Evolutionary conservation across 352 stramenopile genomes (phyloP).

Genomic region (Phytophthora parvispora): DNA sequence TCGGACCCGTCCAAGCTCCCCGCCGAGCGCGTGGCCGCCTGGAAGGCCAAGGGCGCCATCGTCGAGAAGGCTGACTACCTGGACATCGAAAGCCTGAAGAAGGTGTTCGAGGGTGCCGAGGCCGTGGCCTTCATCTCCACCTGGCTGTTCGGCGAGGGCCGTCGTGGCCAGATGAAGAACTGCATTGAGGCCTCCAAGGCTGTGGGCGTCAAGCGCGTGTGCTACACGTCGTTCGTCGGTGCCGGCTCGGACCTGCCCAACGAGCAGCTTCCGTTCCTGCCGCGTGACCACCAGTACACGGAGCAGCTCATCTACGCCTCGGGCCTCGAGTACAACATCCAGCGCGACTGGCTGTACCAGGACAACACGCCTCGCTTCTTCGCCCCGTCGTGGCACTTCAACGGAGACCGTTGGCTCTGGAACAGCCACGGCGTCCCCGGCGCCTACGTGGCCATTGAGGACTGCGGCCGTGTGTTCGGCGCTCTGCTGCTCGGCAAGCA

Average conservation of each 20-base stretch:
- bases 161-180: conserved; percentile 25
- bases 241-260: conserved; percentile 18
- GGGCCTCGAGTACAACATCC: conserved; percentile 34
- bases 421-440: conserved; percentile 24
- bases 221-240: conserved; percentile 23
- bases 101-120: conserved; percentile 23
- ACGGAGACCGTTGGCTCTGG: conserved; percentile 18
- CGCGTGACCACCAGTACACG: conserved; percentile 24
- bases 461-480: conserved; percentile 30
- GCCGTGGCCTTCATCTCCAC: conserved; percentile 28
- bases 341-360: conserved; percentile 29
- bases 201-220: conserved; percentile 24
- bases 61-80: conserved; percentile 1
- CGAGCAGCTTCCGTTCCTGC: conserved; percentile 26
- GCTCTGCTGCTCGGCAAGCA: conserved; percentile 29
- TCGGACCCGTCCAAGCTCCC: not conserved
- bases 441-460: conserved; percentile 14
- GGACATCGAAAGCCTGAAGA: conserved; percentile 20
- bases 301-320: conserved; percentile 29
- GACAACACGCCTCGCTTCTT: conserved; percentile 34
- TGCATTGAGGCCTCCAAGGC: conserved; percentile 20
- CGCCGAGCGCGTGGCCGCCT: not conserved
- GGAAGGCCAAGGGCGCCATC: not conserved
- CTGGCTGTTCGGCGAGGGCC: conserved; percentile 19
- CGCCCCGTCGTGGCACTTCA: conserved; percentile 32